Base-by-base conservation (phyloP, 208 protist species). In the Wallacemonas sp. region DNA sequence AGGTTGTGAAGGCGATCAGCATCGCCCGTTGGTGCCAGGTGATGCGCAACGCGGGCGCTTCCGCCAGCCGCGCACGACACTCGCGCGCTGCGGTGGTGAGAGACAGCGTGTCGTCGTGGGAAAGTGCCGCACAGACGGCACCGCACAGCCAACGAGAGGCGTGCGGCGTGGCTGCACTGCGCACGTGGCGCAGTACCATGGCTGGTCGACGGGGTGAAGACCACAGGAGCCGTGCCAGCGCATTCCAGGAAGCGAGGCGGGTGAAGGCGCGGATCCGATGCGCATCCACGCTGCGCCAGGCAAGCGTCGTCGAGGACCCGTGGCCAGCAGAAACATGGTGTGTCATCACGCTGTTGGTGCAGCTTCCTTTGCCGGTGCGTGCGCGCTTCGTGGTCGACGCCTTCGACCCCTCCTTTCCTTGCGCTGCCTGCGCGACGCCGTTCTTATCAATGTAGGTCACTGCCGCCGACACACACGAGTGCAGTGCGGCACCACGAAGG, bases 181-280 rank as follows among this genome's bases (percentile, higher is more conserved):
- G 37, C 19, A 62, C 55, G 29, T 32, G 12, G 15, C 55, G 55
- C 50, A 57, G 30, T 19, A 48, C 36, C 17, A 62, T 21, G 3
- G 55, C 55, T 5, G 55, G 55, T 0, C 55, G 33, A 10, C 55
- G 36, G 22, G 55, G 55, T 3, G 36, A n/a, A 19, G 9, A 19
- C 34, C 34, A 48, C 10, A 62, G 36, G 3, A 24, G 38, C 3
- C 39, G 34, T 13, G 55, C 55, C 15, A 62, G 38, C 10, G 5
- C 0, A 22, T 62, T 62, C 55, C 55, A 62, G 19, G 38, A 48
- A 37, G 55, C 34, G 13, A 62, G 55, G 22, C 38, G 34, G 26
- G 37, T 22, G 4, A 62, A 32, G 55, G 39, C 38, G 22, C 6
- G 39, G 6, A 9, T 22, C 17, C 55, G 55, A 3, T 9, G 26